Base-by-base conservation (phyloP, 352 stramenopile genomes). In the Phytophthora chlamydospora region DNA sequence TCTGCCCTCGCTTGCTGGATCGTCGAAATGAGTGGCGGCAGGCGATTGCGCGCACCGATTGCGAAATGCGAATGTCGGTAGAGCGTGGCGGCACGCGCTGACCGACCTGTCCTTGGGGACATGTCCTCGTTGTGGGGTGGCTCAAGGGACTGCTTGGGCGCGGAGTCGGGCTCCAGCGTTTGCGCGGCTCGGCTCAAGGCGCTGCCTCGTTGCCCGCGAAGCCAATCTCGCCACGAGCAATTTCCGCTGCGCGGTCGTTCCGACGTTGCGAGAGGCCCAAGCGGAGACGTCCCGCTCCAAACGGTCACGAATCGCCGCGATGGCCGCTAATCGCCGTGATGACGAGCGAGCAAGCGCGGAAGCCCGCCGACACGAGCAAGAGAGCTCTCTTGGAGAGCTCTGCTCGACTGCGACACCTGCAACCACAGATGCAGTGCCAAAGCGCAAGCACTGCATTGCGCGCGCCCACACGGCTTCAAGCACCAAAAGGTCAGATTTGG, bases 11-110 rank as follows among this genome's bases (percentile, higher is more conserved):
- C 43, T 9, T 14, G 29, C 24, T n/a, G n/a, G 16, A 66, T 44
- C 58, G 40, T 24, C 58, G 58, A 61, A 68, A 67, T 66, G 32
- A 5, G 11, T 58, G 53, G 53, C 46, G 57, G 58, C 21, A 50
- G 29, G 19, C 12, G 58, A 61, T 66, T 61, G 58, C 24, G 50
- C 58, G 7, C 27, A 6, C 29, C n/a, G 58, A 66, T 66, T 61
- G 40, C 21, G 46, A 14, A 35, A 44, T 29, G 24, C 2, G 24
- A 29, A 29, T 46, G 54, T 24, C 43, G 54, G 41, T 46, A 51
- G 41, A 47, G 8, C 29, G 27, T 50, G 41, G 2, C 41, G 33
- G 6, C 34, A 63, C 29, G 27, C 29, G n/a, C n/a, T 2, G n/a
- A 43, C 38, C 38, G 6, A 52, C 40, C 46, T 36, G 39, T 52